Base-by-base conservation (phyloP, 139 green algal genomes). In the Dunaliella primolecta region DNA sequence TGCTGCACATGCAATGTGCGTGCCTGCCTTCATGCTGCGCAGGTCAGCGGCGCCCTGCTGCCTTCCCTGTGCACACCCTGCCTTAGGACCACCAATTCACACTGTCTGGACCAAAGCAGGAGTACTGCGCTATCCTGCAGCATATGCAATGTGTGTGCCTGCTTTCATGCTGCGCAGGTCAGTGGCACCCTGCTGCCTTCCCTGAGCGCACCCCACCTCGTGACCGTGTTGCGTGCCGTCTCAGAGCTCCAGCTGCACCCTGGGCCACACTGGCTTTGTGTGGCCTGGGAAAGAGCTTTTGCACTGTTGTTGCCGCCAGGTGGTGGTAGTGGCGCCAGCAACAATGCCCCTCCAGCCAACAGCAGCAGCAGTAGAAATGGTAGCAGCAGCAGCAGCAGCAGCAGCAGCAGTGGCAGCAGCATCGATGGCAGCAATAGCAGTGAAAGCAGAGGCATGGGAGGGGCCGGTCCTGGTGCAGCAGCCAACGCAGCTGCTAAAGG, bases 301-400 rank as follows among this genome's bases (percentile, higher is more conserved):
- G 46, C 15, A 15, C 46, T 64, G 7, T 23, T 79, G 3, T 79
- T 7, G 3, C 21, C 30, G 3, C 3, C 3, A 7, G 7, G n/a
- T 20, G 11, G n/a, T 20, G n/a, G 72, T 11, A 36, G 30, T 23
- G 72, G 72, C n/a, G n/a, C 3, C n/a, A 36, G 30, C n/a, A 79
- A 32, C 72, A 79, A 79, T 20, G 21, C n/a, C 7, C 3, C 3
- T 3, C 3, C n/a, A 7, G 30, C n/a, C 72, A 32, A 32, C 11
- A 11, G 30, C 72, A 32, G 3, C 72, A 79, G 30, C 72, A n/a
- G n/a, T n/a, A n/a, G n/a, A n/a, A n/a, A n/a, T n/a, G n/a, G n/a
- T n/a, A 79, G 30, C 72, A 79, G 30, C 72, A 79, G 30, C 72
- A 79, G 30, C 72, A 79, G 30, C 72, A 79, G 30, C 72, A 79